These are phyloP conservation scores for Syzygium jambos DNA, from an alignment of 345 rosid genomes.

Conservation along the genomic window DNA sequence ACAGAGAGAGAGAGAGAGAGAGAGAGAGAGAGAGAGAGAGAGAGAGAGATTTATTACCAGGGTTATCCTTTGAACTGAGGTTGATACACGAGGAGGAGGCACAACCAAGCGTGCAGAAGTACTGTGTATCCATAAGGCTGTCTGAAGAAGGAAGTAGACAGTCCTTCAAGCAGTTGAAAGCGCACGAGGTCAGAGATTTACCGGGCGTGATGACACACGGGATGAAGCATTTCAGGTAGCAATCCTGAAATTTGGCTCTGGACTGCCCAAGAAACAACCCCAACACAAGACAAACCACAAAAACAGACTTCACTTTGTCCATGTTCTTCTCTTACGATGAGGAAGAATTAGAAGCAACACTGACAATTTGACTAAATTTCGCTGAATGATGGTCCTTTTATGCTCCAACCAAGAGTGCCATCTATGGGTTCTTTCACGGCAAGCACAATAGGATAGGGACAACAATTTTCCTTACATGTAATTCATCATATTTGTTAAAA, in stretches of 20 bases:
- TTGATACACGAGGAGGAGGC: slow-evolving; percentile 26
- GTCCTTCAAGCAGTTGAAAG: slow-evolving; percentile 22
- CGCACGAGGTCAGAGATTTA: neutral
- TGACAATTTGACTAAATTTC: neutral
- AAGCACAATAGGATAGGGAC: neutral
- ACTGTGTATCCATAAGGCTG: neutral
- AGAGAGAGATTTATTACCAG: slow-evolving; percentile 12
- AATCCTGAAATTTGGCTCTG: slow-evolving; percentile 11
- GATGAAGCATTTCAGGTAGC: slow-evolving; percentile 26
- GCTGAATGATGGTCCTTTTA: neutral
- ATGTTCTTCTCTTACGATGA: neutral
- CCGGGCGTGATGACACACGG: slow-evolving; percentile 7
- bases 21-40: neutral
- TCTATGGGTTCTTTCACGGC: neutral
- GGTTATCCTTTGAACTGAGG: slow-evolving; percentile 27
- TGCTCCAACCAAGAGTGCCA: neutral
- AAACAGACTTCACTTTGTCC: neutral
- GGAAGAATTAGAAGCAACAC: neutral
- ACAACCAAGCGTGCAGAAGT: slow-evolving; percentile 41
- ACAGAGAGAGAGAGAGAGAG: neutral
- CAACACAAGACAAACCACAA: slow-evolving; percentile 10
- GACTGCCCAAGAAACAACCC: slow-evolving; percentile 9
- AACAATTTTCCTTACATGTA: too few species aligned
- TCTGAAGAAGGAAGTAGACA: slow-evolving; percentile 8
- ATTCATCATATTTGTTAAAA: too few species aligned